Percentiles rank a stretch among this genome's conserved stretches.
Conservation (phyloP, 2,329 filamentous ascomycete species). For the Didymellaceae sp. region DNA sequence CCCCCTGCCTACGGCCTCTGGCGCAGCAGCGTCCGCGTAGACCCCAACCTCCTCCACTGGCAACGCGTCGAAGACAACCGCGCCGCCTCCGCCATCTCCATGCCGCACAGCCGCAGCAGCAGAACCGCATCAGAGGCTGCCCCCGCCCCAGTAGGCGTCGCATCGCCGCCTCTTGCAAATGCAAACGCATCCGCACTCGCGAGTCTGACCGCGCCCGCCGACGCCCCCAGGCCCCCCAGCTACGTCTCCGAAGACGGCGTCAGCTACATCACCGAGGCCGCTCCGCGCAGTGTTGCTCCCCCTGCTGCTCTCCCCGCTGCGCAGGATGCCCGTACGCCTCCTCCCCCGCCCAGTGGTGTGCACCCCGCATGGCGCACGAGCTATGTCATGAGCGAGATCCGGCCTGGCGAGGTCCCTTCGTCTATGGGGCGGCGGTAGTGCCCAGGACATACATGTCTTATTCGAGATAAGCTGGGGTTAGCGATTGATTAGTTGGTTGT, state of each 20-base stretch:
- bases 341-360: constrained; percentile 40
- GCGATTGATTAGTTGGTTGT: neutral
- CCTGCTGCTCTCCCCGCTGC: constrained; percentile 16
- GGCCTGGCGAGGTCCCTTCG: constrained; percentile 23
- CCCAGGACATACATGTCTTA: neutral
- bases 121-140: neutral
- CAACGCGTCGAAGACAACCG: constrained; percentile 59
- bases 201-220: neutral
- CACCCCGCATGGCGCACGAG: constrained; percentile 48
- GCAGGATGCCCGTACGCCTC: neutral
- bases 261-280: constrained; percentile 72
- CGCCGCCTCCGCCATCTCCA: constrained; percentile 2
- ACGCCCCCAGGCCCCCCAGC: constrained; percentile 67
- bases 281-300: constrained; percentile 46
- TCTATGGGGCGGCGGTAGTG: constrained; percentile 3
- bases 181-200: no score
- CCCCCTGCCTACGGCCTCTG: constrained; percentile 88
- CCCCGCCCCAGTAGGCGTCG: neutral
- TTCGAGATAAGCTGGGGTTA: no score
- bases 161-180: neutral
- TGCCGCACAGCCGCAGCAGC: constrained; percentile 3
- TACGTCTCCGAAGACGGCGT: constrained; percentile 79
- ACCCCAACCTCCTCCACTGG: constrained; percentile 84
- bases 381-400: constrained; percentile 38
- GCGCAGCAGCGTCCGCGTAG: constrained; percentile 80